Conservation (phyloP, 306 rosid species). For the Adenanthera pavonina region DNA sequence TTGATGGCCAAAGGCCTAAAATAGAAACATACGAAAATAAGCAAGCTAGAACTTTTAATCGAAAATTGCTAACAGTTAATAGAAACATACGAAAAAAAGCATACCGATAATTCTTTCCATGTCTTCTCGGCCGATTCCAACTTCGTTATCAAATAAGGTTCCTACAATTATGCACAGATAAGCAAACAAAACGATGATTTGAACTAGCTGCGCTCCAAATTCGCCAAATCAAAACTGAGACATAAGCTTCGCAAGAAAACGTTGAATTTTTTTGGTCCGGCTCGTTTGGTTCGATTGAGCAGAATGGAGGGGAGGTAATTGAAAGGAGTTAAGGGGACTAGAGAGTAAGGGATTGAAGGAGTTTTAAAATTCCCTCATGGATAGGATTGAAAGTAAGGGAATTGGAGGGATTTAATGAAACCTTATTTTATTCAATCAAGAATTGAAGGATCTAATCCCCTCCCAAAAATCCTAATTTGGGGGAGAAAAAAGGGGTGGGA, state of each 20-base stretch:
- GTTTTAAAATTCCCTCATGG: no score
- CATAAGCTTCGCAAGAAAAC: not conserved
- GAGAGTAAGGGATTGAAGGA: no score
- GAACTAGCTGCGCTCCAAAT: not conserved
- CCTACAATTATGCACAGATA: slow-evolving; percentile 54
- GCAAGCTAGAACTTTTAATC: not conserved
- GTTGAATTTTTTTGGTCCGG: no score
- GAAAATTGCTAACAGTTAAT: slow-evolving; percentile 5
- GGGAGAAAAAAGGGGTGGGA: no score
- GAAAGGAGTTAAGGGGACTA: no score
- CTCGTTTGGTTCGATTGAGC: no score
- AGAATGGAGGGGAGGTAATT: no score
- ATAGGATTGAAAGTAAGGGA: no score
- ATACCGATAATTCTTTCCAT: slow-evolving; percentile 95
- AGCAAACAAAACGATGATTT: slow-evolving; percentile 6
- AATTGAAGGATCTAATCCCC: no score
- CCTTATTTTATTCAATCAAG: no score
- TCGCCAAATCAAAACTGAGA: not conserved
- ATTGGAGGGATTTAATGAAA: no score
- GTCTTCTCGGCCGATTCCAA: slow-evolving; percentile 95
- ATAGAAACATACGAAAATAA: not conserved
- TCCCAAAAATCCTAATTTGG: no score
- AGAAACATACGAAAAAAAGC: not conserved
- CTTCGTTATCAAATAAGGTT: slow-evolving; percentile 83
- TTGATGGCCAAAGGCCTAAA: not conserved